Conservation (phyloP, 2,329 filamentous ascomycete species). For the Colletotrichum karsti region DNA sequence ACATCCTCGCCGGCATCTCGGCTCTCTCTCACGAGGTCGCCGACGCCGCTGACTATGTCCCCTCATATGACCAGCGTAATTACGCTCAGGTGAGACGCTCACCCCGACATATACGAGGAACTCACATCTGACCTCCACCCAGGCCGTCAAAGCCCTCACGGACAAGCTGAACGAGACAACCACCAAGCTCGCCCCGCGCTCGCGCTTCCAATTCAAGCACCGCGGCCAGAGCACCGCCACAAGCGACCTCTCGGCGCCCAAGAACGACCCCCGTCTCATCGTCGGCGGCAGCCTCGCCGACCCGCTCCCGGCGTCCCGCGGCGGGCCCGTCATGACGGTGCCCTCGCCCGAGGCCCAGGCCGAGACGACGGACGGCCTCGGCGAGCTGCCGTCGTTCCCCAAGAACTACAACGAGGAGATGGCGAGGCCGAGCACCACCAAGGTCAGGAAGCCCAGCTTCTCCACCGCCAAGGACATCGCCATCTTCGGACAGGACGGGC, state of each 20-base stretch:
- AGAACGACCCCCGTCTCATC: conserved; percentile 53
- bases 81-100: conserved; percentile 77
- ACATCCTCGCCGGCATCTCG: conserved; percentile 81
- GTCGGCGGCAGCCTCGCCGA: conserved; percentile 15
- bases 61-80: conserved; percentile 87
- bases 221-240: conserved; percentile 31
- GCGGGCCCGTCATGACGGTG: conserved; percentile 31
- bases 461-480: conserved; percentile 67
- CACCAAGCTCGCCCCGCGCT: conserved; percentile 74
- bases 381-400: conserved; percentile 44
- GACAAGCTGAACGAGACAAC: conserved; percentile 80
- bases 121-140: conserved; percentile 1
- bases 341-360: conserved; percentile 31
- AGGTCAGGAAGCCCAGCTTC: conserved; percentile 70
- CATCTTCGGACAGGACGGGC: conserved; percentile 71
- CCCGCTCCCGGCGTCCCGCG: conserved; percentile 26
- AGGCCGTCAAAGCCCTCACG: conserved; percentile 83
- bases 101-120: not conserved
- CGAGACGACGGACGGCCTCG: conserved; percentile 42
- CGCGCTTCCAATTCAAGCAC: conserved; percentile 82
- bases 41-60: conserved; percentile 83
- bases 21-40: conserved; percentile 84
- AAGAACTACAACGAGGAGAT: conserved; percentile 69
- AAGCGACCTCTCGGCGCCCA: conserved; percentile 45
- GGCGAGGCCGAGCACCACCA: conserved; percentile 43